Percentiles rank a stretch among this genome's conserved stretches.
Evolutionary conservation across 495 filamentous ascomycete genomes (phyloP).

Genomic region (Xylona heveae): DNA sequence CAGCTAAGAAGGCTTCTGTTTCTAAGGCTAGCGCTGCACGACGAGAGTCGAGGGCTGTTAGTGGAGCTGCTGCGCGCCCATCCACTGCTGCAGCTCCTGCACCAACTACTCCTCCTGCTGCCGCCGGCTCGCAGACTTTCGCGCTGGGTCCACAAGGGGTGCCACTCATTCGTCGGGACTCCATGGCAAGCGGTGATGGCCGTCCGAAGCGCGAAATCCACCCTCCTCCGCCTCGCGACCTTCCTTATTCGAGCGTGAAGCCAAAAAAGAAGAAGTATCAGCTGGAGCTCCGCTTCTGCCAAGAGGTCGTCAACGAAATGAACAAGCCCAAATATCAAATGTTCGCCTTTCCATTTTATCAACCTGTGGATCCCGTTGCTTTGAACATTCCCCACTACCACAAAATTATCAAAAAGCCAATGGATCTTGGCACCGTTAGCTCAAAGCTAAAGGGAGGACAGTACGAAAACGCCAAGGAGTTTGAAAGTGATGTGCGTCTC

Average conservation of each 20-base stretch:
- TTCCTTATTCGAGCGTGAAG: conserved; percentile 61
- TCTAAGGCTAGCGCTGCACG: conserved; percentile 17
- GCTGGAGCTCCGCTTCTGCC: conserved; percentile 76
- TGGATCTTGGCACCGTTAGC: conserved; percentile 69
- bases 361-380: conserved; percentile 80
- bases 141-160: conserved; percentile 64
- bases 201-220: conserved; percentile 90
- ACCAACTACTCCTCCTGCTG: conserved; percentile 9
- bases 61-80: conserved; percentile 7
- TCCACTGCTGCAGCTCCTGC: conserved; percentile 15
- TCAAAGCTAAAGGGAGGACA: conserved; percentile 59
- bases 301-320: conserved; percentile 58
- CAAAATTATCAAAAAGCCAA: conserved; percentile 83
- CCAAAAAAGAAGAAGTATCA: conserved; percentile 85
- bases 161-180: conserved; percentile 85
- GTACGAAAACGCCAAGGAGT: conserved; percentile 66
- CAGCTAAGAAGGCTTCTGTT: conserved; percentile 23
- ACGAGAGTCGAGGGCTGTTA: conserved; percentile 28
- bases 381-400: conserved; percentile 87
- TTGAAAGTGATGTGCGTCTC: conserved; percentile 58
- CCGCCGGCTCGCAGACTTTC: conserved; percentile 37
- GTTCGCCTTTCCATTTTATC: conserved; percentile 48
- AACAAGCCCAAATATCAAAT: conserved; percentile 46
- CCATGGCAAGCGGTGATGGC: conserved; percentile 44
- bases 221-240: conserved; percentile 66